phyloP scores from a whole-genome alignment of 257 asterid species.

The Haberlea rhodopensis region DNA sequence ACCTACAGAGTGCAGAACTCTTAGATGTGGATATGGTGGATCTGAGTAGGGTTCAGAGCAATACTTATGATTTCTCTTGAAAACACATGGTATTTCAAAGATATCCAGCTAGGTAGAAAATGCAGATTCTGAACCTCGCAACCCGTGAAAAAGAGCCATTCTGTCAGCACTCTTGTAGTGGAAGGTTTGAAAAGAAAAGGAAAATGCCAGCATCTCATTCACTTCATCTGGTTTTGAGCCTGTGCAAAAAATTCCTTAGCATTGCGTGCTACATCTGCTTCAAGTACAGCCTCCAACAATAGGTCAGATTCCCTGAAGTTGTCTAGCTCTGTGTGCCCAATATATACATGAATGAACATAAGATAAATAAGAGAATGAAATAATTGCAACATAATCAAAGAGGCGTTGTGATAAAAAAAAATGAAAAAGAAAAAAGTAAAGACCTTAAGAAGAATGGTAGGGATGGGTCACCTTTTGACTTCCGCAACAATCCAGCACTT shows the following conservation, averaged over 20 bases:
- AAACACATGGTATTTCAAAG: neutral
- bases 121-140: neutral
- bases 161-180: neutral
- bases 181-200: constrained; percentile 4
- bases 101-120: neutral
- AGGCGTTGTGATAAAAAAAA: no score
- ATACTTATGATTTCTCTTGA: neutral
- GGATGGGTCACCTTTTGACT: constrained; percentile 44
- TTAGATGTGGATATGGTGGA: neutral
- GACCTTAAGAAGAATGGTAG: constrained; percentile 10
- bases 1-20: neutral
- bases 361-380: neutral
- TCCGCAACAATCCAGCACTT: constrained; percentile 72
- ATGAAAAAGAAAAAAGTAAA: constrained; percentile 1
- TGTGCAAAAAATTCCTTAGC: constrained; percentile 60
- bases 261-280: constrained; percentile 84
- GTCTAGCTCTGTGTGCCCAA: constrained; percentile 30
- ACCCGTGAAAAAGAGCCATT: neutral
- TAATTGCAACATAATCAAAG: constrained; percentile 10
- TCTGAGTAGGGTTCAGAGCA: neutral
- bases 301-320: constrained; percentile 67
- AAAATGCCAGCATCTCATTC: constrained; percentile 34
- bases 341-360: neutral
- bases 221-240: constrained; percentile 43
- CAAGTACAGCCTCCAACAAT: constrained; percentile 77